Evolutionary conservation across 1,284 basidiomycete genomes (phyloP).

Genomic region (Tylopilus sp.): DNA sequence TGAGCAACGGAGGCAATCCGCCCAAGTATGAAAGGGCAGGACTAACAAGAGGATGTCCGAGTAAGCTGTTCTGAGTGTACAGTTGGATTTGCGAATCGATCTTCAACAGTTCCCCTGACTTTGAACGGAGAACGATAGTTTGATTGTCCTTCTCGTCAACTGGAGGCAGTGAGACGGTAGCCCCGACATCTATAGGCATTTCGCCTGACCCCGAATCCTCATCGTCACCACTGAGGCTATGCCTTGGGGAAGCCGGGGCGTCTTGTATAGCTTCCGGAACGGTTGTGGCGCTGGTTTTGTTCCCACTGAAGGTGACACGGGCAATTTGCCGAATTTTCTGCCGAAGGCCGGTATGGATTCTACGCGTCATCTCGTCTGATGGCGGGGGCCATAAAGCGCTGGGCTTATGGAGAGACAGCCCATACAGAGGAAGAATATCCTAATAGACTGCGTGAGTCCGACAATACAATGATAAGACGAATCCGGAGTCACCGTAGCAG

Average conservation of each 20-base stretch:
- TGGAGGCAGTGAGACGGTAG: constrained; percentile 43
- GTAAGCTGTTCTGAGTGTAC: constrained; percentile 82
- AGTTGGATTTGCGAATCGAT: constrained; percentile 80
- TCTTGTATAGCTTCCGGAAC: constrained; percentile 5
- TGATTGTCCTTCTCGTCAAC: constrained; percentile 37
- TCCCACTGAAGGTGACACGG: constrained; percentile 24
- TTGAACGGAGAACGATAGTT: constrained; percentile 41
- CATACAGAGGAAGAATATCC: constrained; percentile 72
- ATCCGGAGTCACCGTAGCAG: constrained; percentile 58
- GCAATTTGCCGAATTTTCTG: constrained; percentile 61
- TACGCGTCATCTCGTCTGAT: constrained; percentile 61
- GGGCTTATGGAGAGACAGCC: constrained; percentile 76
- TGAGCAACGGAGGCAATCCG: constrained; percentile 82
- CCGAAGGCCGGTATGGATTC: constrained; percentile 62
- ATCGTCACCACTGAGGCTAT: constrained; percentile 19
- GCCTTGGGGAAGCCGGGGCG: constrained; percentile 26
- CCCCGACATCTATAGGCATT: constrained; percentile 44
- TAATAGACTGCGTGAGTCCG: constrained; percentile 27
- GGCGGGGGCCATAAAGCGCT: constrained; percentile 92
- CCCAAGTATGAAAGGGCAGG: constrained; percentile 84
- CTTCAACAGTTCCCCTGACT: constrained; percentile 49
- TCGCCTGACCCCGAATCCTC: constrained; percentile 11
- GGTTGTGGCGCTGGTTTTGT: constrained; percentile 9
- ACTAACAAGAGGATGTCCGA: constrained; percentile 85
- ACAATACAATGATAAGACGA: neutral